These are phyloP conservation scores for Tremellales sp. DNA, from an alignment of 1,284 basidiomycete genomes.

Conservation along the genomic window DNA sequence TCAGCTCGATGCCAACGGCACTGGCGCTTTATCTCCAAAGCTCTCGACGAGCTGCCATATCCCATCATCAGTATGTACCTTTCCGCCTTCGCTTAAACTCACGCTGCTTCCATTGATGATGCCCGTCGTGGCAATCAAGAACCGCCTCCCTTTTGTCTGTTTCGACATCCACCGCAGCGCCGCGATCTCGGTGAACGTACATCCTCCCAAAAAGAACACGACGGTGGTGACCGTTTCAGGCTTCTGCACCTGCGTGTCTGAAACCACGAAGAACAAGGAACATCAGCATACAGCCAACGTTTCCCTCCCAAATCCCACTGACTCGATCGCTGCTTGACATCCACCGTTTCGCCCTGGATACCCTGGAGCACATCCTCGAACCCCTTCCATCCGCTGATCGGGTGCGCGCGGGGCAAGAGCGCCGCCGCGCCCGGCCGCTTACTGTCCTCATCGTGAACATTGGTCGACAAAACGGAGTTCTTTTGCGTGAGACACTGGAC, in stretches of 20 bases:
- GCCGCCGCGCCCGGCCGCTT: conserved; percentile 43
- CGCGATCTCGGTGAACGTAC: conserved; percentile 94
- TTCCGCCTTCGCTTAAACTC: conserved; percentile 9
- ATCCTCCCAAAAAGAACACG: conserved; percentile 97
- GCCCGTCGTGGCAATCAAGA: conserved; percentile 82
- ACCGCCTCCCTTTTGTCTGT: conserved; percentile 73
- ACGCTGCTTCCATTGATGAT: conserved; percentile 66
- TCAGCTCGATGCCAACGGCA: conserved; percentile 15
- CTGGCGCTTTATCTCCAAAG: conserved; percentile 30
- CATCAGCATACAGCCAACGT: too few species aligned
- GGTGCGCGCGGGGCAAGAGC: conserved; percentile 62
- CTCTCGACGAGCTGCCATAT: conserved; percentile 20
- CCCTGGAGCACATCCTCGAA: conserved; percentile 82
- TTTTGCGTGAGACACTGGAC: conserved; percentile 91
- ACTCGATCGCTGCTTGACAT: conserved; percentile 65
- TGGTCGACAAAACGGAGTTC: conserved; percentile 63
- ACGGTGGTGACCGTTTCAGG: conserved; percentile 67
- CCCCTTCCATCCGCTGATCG: conserved; percentile 92
- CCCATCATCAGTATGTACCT: not conserved
- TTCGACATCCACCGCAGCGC: conserved; percentile 85
- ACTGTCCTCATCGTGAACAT: conserved; percentile 50
- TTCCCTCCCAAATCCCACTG: too few species aligned
- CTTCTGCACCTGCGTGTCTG: too few species aligned
- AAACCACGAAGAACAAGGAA: too few species aligned
- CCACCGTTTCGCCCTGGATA: conserved; percentile 81